phyloP scores from a whole-genome alignment of 2,329 filamentous ascomycete species.

The Rutstroemia sp. region DNA sequence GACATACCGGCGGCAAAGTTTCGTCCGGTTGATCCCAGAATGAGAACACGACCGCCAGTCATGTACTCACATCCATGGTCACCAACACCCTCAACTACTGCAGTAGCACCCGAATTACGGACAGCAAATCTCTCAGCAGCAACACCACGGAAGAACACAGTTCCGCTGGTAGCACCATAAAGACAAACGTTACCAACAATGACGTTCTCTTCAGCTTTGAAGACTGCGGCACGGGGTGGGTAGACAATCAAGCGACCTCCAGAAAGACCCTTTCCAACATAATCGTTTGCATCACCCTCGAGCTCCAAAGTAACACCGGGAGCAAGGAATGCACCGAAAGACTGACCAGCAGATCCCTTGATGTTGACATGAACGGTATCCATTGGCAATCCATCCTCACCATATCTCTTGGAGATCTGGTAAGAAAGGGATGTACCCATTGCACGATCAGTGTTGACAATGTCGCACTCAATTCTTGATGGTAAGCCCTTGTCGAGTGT shows the following conservation, averaged over 20 bases:
- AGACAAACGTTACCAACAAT: slow-evolving; percentile 91
- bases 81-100: slow-evolving; percentile 93
- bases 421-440: slow-evolving; percentile 92
- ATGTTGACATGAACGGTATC: slow-evolving; percentile 96
- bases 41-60: slow-evolving; percentile 86
- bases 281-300: slow-evolving; percentile 94
- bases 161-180: slow-evolving; percentile 86
- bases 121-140: slow-evolving; percentile 96
- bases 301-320: slow-evolving; percentile 91
- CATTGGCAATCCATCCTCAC: slow-evolving; percentile 78
- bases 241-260: slow-evolving; percentile 91
- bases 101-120: slow-evolving; percentile 89
- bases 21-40: slow-evolving; percentile 82
- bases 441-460: slow-evolving; percentile 93
- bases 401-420: slow-evolving; percentile 88
- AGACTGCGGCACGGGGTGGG: slow-evolving; percentile 80
- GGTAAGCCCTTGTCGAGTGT: slow-evolving; percentile 92
- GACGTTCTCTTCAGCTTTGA: slow-evolving; percentile 94
- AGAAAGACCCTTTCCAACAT: slow-evolving; percentile 91
- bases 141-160: slow-evolving; percentile 93
- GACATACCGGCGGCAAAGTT: slow-evolving; percentile 99
- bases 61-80: slow-evolving; percentile 99
- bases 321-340: slow-evolving; percentile 89
- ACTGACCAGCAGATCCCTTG: slow-evolving; percentile 92
- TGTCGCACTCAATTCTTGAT: slow-evolving; percentile 88